Evolutionary conservation across 805 yeast species (phyloP), one percentile per base, ranked within the genome.

Genomic region (Candida krabiensis): DNA sequence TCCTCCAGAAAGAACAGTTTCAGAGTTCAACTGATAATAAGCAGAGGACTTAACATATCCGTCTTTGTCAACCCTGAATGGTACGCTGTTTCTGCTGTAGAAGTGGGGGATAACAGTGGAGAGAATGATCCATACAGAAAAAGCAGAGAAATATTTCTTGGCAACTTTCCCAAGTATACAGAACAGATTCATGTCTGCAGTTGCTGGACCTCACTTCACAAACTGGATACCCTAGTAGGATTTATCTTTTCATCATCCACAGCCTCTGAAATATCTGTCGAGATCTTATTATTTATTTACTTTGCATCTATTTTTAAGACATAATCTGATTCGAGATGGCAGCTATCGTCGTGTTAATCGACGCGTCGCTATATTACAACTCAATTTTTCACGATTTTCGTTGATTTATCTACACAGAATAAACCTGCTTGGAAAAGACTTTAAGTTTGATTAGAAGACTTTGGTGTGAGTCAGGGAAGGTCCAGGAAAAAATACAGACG

Each of bases 1-100:
- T 1, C 35, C 45, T 22, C 49, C 37, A 1, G 32, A 11, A 4
- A 46, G 19, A 9, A 61, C 44, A 4, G 44, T 30, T 2, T 46
- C 38, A 2, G 52, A 32, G 38, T 61, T 61, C 14, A 60, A 35
- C 2, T 38, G 29, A 36, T 59, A 56, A 12, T 50, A 29, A 9
- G 50, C 46, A 1, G 50, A 39, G 8, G 37, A 25, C 9, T 34
- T 16, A 9, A 48, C 19, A 30, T 55, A 53, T 6, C 56, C 56
- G 30, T 55, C 58, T 2, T 17, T 15, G 33, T 54, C 41, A 4
- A 11, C 3, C 24, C 30, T 17, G 23, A 25, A 15, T 13, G 23
- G 16, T 4, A 16, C 19, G 15, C 13, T 19, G 7, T 12, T 23
- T 9, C 26, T 11, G 24, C 28, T 36, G 13, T 26, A 6, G 25